phyloP scores from a whole-genome alignment of 225 moss, liverwort and hornwort species.

The Lunularia cruciata region DNA sequence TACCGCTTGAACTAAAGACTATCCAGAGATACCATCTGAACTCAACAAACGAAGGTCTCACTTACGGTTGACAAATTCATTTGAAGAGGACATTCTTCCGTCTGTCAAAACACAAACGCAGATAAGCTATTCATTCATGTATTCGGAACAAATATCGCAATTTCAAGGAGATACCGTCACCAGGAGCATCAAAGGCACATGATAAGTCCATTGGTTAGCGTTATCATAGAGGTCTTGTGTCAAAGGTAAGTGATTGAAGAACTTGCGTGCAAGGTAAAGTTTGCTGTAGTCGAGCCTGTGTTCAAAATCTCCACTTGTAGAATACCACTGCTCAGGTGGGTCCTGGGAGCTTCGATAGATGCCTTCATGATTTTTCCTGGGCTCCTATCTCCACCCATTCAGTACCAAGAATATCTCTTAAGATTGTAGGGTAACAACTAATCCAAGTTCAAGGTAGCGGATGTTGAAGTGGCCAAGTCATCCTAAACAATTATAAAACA shows the following conservation, averaged over 20 bases:
- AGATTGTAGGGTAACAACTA: no score
- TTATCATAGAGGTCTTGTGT: background rate
- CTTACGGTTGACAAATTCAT: conserved; percentile 6
- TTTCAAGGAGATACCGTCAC: background rate
- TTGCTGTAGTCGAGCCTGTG: conserved; percentile 5
- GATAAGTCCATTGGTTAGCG: background rate
- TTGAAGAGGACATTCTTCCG: conserved; percentile 14
- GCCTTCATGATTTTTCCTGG: conserved; percentile 21
- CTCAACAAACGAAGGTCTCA: background rate
- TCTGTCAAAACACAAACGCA: background rate
- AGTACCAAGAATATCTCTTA: background rate
- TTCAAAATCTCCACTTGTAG: conserved; percentile 10
- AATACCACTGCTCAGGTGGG: background rate
- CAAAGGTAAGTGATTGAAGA: background rate
- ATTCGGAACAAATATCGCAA: background rate
- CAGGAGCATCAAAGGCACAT: background rate
- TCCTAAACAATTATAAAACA: no score
- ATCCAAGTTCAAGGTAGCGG: no score
- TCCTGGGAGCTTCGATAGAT: background rate
- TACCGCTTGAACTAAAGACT: background rate
- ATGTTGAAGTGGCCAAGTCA: no score
- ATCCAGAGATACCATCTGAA: background rate
- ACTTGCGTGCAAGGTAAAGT: conserved; percentile 18
- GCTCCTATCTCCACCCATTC: conserved; percentile 14
- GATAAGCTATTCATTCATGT: background rate